These are phyloP conservation scores for Firmiana major DNA, from an alignment of 345 rosid species.

Conservation along the genomic window DNA sequence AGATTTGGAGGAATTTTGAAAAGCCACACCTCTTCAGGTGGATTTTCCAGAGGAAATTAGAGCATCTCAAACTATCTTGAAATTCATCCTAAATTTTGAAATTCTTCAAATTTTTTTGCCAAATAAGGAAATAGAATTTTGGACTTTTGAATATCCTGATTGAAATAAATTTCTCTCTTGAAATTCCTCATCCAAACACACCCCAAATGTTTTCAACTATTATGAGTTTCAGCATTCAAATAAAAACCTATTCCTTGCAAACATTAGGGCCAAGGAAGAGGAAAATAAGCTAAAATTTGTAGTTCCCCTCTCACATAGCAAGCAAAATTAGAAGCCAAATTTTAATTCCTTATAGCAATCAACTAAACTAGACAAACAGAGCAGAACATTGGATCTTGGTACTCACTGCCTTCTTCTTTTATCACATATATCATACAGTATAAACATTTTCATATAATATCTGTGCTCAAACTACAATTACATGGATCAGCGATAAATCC, in stretches of 20 bases:
- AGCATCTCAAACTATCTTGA: too few relatives aligned
- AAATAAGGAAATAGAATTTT: too few relatives aligned
- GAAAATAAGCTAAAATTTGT: neutral
- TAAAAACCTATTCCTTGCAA: neutral
- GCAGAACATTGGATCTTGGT: neutral
- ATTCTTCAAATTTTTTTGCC: too few relatives aligned
- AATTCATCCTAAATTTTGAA: too few relatives aligned
- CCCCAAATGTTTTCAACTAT: neutral
- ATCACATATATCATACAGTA: neutral
- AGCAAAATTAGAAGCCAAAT: neutral
- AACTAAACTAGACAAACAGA: neutral
- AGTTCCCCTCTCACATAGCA: neutral
- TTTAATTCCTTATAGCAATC: neutral
- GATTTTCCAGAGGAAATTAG: too few relatives aligned
- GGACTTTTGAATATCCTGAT: too few relatives aligned
- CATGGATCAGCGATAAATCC: neutral
- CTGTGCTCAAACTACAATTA: constrained; percentile 1
- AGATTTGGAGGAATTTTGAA: too few relatives aligned
- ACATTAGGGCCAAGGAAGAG: neutral
- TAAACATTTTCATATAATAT: neutral
- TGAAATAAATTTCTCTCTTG: too few relatives aligned
- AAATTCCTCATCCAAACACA: too few relatives aligned
- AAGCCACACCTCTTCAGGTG: too few relatives aligned
- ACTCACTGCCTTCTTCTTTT: neutral
- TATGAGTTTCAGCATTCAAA: neutral